Base-by-base conservation (phyloP, 306 rosid species). In the Calophaca sinica region DNA sequence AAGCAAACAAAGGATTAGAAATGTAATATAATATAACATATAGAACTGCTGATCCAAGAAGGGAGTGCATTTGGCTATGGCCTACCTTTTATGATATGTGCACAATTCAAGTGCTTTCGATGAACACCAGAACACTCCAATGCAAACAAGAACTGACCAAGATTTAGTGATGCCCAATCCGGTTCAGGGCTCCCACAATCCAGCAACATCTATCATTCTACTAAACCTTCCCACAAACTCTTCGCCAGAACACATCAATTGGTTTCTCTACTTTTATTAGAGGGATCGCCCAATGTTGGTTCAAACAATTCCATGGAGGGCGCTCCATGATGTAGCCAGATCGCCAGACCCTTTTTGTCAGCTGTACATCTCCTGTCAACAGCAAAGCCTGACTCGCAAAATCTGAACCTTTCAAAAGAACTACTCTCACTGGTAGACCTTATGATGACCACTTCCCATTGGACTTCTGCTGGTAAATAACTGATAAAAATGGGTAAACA, bases 101-200 rank as follows among this genome's bases (percentile, higher is more conserved):
- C 44, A 96, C 99, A 73, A n/a, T n/a, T 98, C 99, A 63, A 96
- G n/a, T n/a, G 98, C 80, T 96, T 96, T n/a, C 98, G 93, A 74
- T 96, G 99, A 84, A 96, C 99, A 61, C 98, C 99, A 69, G 98
- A 96, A 76, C 99, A 96, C 78, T 96, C n/a, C 99, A 9, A 96
- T 96, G 85, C 99, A 96, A 80, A 96, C 98, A 81, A 96, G 99
- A 81, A 96, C 94, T n/a, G n/a, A 5, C 99, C 99, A 44, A 96
- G 98, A 89, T 96, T 96, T 81, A 96, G 82, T 57, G 99, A 96
- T 58, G 99, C 97, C 99, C 99, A 96, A 69, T 96, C 99, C 13
- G 99, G 99, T 82, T 96, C 99, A 6, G 97, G 81, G 75, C 94
- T 92, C 70, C 98, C 96, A 75, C 99, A 96, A 85, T 96, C n/a